phyloP scores from a whole-genome alignment of 495 filamentous ascomycete species.

The Xylona heveae region DNA sequence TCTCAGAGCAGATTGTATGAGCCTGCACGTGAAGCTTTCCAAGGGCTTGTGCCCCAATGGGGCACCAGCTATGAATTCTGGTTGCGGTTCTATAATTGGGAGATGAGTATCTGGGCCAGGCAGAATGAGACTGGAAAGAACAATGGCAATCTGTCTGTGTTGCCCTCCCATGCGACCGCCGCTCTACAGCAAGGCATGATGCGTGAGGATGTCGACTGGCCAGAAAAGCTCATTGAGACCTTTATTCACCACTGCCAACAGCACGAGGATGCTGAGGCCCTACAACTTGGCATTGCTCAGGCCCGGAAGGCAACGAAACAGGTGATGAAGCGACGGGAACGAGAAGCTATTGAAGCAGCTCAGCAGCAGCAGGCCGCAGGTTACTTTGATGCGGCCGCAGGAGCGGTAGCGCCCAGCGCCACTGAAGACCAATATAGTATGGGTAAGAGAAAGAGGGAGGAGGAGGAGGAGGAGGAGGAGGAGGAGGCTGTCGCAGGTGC shows the following conservation, averaged over 20 bases:
- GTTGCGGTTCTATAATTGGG: slow-evolving; percentile 79
- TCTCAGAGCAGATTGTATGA: slow-evolving; percentile 51
- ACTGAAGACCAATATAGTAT: slow-evolving; percentile 3
- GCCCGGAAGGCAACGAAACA: slow-evolving; percentile 41
- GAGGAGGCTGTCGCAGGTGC: slow-evolving; percentile 12
- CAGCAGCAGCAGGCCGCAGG: slow-evolving; percentile 12
- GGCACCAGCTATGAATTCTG: slow-evolving; percentile 78
- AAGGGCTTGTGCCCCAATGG: slow-evolving; percentile 40
- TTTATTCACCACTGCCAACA: slow-evolving; percentile 74
- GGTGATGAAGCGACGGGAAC: slow-evolving; percentile 41
- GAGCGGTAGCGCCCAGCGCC: background rate
- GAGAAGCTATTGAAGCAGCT: slow-evolving; percentile 34
- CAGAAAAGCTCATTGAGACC: slow-evolving; percentile 67
- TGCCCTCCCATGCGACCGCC: slow-evolving; percentile 41
- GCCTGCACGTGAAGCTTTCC: slow-evolving; percentile 52
- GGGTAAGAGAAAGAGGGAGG: slow-evolving; percentile 52
- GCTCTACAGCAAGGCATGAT: slow-evolving; percentile 56
- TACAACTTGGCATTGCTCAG: slow-evolving; percentile 46
- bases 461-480: slow-evolving; percentile 22
- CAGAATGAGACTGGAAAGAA: slow-evolving; percentile 1
- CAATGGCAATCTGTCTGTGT: slow-evolving; percentile 6
- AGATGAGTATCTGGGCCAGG: slow-evolving; percentile 49
- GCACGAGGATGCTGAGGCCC: slow-evolving; percentile 52
- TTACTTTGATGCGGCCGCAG: slow-evolving; percentile 10
- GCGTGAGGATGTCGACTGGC: slow-evolving; percentile 61